Evolutionary conservation across 2,329 filamentous ascomycete species (phyloP).

Genomic region (Sclerotinia spermophila): DNA sequence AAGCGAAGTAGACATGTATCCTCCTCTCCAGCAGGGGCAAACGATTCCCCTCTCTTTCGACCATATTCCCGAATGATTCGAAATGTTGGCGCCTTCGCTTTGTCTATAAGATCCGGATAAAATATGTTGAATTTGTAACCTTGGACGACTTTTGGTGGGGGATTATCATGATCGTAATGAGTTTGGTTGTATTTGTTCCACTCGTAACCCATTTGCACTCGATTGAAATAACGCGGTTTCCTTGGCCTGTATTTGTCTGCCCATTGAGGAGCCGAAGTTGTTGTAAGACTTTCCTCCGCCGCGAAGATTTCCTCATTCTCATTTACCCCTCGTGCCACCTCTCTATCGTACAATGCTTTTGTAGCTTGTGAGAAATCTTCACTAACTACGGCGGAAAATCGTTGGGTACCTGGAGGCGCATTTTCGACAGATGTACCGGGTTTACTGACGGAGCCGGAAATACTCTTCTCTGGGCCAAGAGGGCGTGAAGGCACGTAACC

Average conservation of each 20-base stretch:
- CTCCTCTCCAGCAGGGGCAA: constrained; percentile 89
- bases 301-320: constrained; percentile 97
- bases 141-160: constrained; percentile 95
- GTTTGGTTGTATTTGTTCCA: constrained; percentile 99
- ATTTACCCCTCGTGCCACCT: constrained; percentile 83
- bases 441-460: constrained; percentile 35
- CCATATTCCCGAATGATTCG: constrained; percentile 93
- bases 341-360: constrained; percentile 84
- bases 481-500: constrained; percentile 64
- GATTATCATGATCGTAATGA: constrained; percentile 97
- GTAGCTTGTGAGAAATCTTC: constrained; percentile 85
- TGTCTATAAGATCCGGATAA: constrained; percentile 95
- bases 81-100: constrained; percentile 89
- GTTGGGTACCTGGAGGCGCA: constrained; percentile 53
- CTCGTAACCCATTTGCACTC: constrained; percentile 98
- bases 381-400: constrained; percentile 65
- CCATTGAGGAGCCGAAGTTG: constrained; percentile 67
- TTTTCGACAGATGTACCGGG: constrained; percentile 42
- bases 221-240: constrained; percentile 96
- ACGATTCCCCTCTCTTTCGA: constrained; percentile 82
- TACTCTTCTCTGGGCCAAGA: constrained; percentile 36
- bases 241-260: constrained; percentile 79
- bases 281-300: constrained; percentile 75
- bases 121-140: constrained; percentile 99
- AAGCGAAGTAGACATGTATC: constrained; percentile 97